Base-by-base conservation (phyloP, 495 filamentous ascomycete genomes). In the Astrocystis sublimbata region DNA sequence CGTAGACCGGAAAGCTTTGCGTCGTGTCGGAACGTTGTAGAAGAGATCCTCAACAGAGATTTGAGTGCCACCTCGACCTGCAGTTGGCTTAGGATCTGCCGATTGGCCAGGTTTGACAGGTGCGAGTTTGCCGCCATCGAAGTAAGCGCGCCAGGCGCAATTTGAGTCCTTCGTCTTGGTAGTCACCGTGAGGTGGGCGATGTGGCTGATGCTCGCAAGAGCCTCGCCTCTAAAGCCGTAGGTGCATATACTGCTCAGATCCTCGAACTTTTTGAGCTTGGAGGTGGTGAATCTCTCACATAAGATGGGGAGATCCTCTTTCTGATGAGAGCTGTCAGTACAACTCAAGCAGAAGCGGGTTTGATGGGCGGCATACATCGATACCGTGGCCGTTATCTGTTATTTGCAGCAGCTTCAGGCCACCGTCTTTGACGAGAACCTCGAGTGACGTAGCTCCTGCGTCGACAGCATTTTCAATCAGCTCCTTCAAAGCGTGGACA, bases 161-260 rank as follows among this genome's bases (percentile, higher is more conserved):
- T 85, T 88, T 2, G 92, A 96, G 46, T 93, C 88, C 40, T 89
- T 88, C 9, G 93, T 98, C 75, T 90, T 96, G 1, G 96, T 98
- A 10, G 93, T 97, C 30, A 99, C 90, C 2, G 89, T 92, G 30
- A 99, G 82, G 78, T 98, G 96, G 50, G 96, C 92, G 64, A 98
- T 97, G 76, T 98, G 94, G 70, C 94, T 98, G 73, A 99, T 99
- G 81, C 93, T 97, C 10, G 96, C 96, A 66, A 99, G 76, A 10
- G 96, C 96, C 76, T 99, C 96, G 49, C 96, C 96, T 30, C 96
- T 89, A 71, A 99, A 99, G 28, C 96, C 96, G 72, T 99, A 99
- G 13, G 96, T 98, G 28, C 88, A 87, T 64, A 99, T 98, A 19
- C 86, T 90, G 13, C 86, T 86, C 57, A 99, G 81, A 72, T 99